phyloP scores from a whole-genome alignment of 768 basidiomycete species.

The Amanita rimosa region DNA sequence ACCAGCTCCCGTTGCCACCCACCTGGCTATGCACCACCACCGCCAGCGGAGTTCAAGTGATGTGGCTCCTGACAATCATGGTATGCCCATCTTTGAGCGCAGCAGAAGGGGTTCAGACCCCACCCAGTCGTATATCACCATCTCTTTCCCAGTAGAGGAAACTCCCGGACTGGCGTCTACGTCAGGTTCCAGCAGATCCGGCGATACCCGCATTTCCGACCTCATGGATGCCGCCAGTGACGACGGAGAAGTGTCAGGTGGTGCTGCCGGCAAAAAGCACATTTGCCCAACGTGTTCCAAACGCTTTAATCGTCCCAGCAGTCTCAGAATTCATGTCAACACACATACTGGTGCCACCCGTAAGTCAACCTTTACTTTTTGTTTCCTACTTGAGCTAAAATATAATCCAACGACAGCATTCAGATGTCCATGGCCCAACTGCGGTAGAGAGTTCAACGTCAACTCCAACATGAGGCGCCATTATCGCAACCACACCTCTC shows the following conservation, averaged over 20 bases:
- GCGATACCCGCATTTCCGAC: neutral
- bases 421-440: slow-evolving; percentile 62
- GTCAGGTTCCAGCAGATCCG: neutral
- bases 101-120: slow-evolving; percentile 3
- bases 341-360: slow-evolving; percentile 62
- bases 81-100: neutral
- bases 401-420: slow-evolving; percentile 60
- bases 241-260: slow-evolving; percentile 7
- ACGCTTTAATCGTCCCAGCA: slow-evolving; percentile 60
- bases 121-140: neutral
- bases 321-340: slow-evolving; percentile 53
- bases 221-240: slow-evolving; percentile 2
- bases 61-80: neutral
- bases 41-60: slow-evolving; percentile 2
- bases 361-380: slow-evolving; percentile 20
- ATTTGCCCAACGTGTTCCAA: slow-evolving; percentile 45
- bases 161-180: neutral
- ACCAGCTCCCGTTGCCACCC: neutral
- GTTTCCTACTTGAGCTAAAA: no score
- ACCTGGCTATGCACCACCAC: slow-evolving; percentile 1
- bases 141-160: slow-evolving; percentile 4
- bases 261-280: slow-evolving; percentile 30
- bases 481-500: slow-evolving; percentile 50
- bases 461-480: slow-evolving; percentile 82
- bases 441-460: slow-evolving; percentile 71